A percentile compares a stretch with the other conserved stretches of the same genome.
phyloP scores from a whole-genome alignment of 441 rosid genomes.

The Metrosideros polymorpha region DNA sequence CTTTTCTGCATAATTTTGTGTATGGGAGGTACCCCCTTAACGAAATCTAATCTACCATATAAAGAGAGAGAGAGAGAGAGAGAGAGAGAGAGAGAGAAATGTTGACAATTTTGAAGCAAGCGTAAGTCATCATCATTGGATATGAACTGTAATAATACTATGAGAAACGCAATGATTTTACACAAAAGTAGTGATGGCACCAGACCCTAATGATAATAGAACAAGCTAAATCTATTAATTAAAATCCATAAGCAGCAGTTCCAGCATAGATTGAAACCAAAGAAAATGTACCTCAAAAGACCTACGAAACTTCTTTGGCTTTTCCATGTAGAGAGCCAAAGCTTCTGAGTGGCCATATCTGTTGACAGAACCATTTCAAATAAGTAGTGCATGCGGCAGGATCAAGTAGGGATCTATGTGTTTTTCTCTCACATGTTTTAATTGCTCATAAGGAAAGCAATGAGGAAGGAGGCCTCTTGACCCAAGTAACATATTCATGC shows the following conservation, averaged over 20 bases:
- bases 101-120: not conserved
- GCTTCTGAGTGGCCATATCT: slow-evolving; percentile 59
- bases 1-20: not conserved
- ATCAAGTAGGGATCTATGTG: not conserved
- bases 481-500: not conserved
- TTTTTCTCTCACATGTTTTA: not conserved
- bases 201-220: not conserved
- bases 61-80: not conserved
- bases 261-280: not conserved
- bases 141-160: not conserved
- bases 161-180: not conserved
- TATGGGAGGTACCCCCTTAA: not conserved
- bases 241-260: not conserved
- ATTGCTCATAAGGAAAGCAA: not conserved
- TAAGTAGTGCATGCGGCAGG: not conserved
- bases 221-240: not conserved
- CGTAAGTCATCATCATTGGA: not conserved
- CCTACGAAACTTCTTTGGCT: not conserved
- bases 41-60: not conserved
- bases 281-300: not conserved
- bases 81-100: not conserved
- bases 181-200: not conserved
- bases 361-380: not conserved
- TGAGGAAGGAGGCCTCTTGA: not conserved
- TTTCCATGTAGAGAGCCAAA: slow-evolving; percentile 33